Evolutionary conservation across 768 basidiomycete species (phyloP), one percentile per base, ranked within the genome.

Genomic region (Clitopilus passeckerianus): DNA sequence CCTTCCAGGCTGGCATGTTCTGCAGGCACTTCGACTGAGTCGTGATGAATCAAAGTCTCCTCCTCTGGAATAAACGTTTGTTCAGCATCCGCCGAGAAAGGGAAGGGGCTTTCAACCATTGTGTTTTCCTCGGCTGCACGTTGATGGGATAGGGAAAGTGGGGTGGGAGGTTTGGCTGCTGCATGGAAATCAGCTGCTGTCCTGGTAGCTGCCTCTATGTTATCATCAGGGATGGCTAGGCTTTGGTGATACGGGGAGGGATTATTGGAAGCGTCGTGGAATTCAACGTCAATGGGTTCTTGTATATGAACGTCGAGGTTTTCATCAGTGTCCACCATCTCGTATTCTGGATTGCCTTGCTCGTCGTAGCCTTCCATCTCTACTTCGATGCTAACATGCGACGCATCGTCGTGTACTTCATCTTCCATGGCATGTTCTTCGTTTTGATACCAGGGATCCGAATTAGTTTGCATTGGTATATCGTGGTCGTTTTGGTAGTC

Each of bases 321-420:
- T 60, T 70, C 71, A 23, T 65, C 70, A 60, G 77, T 80, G 54
- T 83, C 80, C 9, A 73, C 72, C 82, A 84, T 85, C 52, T 83
- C 82, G 63, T 83, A 87, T 70, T 87, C 86, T 41, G 70, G 67
- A 63, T 77, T 73, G 18, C 71, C 66, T 18, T 71, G 72, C 41
- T 77, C 80, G 35, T 77, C 72, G 59, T 80, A 79, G 53, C 78
- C 74, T 57, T 85, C 84, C 86, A 89, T 88, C 60, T 89, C 86
- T 50, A 89, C 79, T 67, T 89, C 86, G 56, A 87, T 76, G 44
- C 77, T 79, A 54, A 71, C 66, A 53, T 78, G 74, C 30, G 52
- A 16, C 27, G 30, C 30, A 37, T 60, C 64, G 57, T 58, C 44
- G 57, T 73, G 71, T 54, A 67, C 67, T 64, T 85, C 85, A 58